Base-by-base conservation (phyloP, 1,284 basidiomycete genomes). In the Schizophyllum amplum region DNA sequence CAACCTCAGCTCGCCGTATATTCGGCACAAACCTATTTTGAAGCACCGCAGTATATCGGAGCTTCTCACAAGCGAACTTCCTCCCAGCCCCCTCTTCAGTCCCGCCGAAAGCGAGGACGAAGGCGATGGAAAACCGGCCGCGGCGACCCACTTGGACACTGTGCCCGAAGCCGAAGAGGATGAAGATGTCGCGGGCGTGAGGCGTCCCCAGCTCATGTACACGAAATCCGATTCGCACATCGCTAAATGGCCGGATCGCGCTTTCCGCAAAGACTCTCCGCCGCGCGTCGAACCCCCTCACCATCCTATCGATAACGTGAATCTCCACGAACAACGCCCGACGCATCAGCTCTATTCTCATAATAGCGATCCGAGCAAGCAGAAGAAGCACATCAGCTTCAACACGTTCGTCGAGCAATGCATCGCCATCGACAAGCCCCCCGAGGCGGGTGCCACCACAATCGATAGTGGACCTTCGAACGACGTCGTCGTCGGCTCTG, bases 341-440 rank as follows among this genome's bases (percentile, higher is more conserved):
- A 55, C 26, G 33, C 59, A 47, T 54, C 64, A 25, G 58, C 60
- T 42, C 24, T 62, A 64, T 55, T 64, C 54, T 48, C 47, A 49
- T 58, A 57, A 57, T 21, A 57, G 54, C 57, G 24, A 60, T 64
- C 33, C 24, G 57, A 57, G 25, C 55, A 63, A 52, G 59, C 20
- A 50, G 66, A 78, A 75, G 65, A 83, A 82, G 61, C 96, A 98
- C 70, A 99, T 99, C 74, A 90, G 83, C 65, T 99, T 99, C 81
- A 98, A 98, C 72, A 96, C 94, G 1, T 96, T 95, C 67, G 96
- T 99, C 46, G 93, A 98, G 72, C 97, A 98, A 71, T 94, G 87
- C 68, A 96, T 99, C 62, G 91, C 96, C n/a, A 88, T 99, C 66
- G 88, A 90, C 65, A 84, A 86, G 65, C 85, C 83, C 0, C 59